Percentiles rank a stretch among this genome's conserved stretches.
These are phyloP conservation scores for Phialemonium atrogriseum DNA, from an alignment of 2,329 filamentous ascomycete species.

Conservation along the genomic window DNA sequence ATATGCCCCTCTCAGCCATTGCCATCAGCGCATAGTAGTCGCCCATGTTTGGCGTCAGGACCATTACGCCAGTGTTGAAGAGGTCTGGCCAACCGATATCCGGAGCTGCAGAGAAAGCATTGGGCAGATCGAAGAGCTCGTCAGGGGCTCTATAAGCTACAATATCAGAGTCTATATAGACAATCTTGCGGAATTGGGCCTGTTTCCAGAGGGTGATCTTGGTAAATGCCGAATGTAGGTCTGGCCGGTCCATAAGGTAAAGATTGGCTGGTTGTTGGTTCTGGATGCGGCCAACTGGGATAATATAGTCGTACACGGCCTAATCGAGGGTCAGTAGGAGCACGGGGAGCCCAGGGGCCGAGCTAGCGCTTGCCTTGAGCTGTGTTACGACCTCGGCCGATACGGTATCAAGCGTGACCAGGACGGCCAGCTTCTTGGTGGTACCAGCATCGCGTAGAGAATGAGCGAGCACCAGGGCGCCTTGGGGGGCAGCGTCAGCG, in stretches of 20 bases:
- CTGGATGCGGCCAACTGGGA: constrained; percentile 72
- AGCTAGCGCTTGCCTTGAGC: constrained; percentile 58
- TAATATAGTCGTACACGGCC: constrained; percentile 80
- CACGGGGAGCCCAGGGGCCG: constrained; percentile 2
- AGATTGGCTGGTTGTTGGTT: constrained; percentile 76
- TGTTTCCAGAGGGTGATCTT: constrained; percentile 94
- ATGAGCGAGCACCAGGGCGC: constrained; percentile 87
- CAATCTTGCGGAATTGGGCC: constrained; percentile 81
- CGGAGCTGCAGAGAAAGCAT: constrained; percentile 64
- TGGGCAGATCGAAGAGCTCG: constrained; percentile 68
- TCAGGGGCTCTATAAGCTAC: constrained; percentile 87
- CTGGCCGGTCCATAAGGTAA: constrained; percentile 81
- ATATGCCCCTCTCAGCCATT: constrained; percentile 78
- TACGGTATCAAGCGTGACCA: constrained; percentile 75
- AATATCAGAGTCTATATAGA: constrained; percentile 91
- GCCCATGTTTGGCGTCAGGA: constrained; percentile 73
- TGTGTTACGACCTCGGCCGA: constrained; percentile 67
- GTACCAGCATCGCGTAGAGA: constrained; percentile 88
- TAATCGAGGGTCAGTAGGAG: constrained; percentile 28
- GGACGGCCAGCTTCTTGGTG: constrained; percentile 72
- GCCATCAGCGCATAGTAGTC: constrained; percentile 81
- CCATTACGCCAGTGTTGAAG: constrained; percentile 98
- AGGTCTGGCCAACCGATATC: constrained; percentile 98
- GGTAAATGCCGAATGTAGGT: constrained; percentile 88
- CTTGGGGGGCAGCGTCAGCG: constrained; percentile 35